Conservation (phyloP, 495 filamentous ascomycete species). For the Saxispiralis lemnorum region DNA sequence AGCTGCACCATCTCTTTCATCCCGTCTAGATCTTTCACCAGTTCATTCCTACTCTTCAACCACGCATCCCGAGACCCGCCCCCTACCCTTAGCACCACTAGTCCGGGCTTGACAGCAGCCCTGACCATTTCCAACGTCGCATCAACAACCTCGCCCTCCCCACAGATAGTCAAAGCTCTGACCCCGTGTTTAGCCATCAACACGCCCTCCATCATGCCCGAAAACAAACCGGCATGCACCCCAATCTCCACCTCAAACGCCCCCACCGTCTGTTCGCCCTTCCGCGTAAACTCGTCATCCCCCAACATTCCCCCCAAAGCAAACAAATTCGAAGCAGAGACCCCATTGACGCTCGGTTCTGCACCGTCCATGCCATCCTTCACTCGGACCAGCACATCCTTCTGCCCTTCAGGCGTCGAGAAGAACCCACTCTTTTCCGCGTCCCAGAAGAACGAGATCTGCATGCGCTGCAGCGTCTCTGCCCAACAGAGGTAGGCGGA, state of each 20-base stretch:
- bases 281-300: slow-evolving; percentile 29
- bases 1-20: slow-evolving; percentile 23
- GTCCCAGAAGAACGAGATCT: slow-evolving; percentile 29
- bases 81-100: slow-evolving; percentile 19
- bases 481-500: slow-evolving; percentile 67
- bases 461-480: slow-evolving; percentile 53
- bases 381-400: slow-evolving; percentile 65
- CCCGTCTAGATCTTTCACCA: slow-evolving; percentile 21
- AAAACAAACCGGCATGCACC: slow-evolving; percentile 81
- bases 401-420: slow-evolving; percentile 48
- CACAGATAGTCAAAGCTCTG: slow-evolving; percentile 25
- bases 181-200: slow-evolving; percentile 49
- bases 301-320: slow-evolving; percentile 55
- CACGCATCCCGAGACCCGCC: slow-evolving; percentile 18
- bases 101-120: slow-evolving; percentile 11
- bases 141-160: slow-evolving; percentile 20
- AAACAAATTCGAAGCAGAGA: slow-evolving; percentile 67
- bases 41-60: slow-evolving; percentile 22
- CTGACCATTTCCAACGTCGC: slow-evolving; percentile 15
- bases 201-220: slow-evolving; percentile 56
- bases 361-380: slow-evolving; percentile 89
- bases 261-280: slow-evolving; percentile 52
- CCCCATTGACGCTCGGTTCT: slow-evolving; percentile 74
- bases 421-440: slow-evolving; percentile 56
- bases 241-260: slow-evolving; percentile 82